phyloP scores from a whole-genome alignment of 441 rosid species.

The Populus hybrid region DNA sequence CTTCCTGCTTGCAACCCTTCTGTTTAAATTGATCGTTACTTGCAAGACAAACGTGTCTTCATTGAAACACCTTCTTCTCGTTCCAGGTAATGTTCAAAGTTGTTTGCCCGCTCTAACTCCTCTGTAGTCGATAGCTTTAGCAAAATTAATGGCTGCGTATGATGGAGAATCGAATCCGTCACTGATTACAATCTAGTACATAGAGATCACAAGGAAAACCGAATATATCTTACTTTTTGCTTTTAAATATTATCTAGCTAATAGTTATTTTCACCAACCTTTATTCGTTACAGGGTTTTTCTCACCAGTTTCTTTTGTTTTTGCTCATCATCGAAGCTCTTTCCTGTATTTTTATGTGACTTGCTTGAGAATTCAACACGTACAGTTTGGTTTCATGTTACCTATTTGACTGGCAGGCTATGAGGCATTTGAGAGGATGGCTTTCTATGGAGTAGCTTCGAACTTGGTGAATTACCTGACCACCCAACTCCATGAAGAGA shows the following conservation, averaged over 20 bases:
- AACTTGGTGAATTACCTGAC: conserved; percentile 80
- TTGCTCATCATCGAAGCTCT: neutral
- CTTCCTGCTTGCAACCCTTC: neutral
- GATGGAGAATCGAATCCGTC: neutral
- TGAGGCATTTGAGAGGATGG: conserved; percentile 96
- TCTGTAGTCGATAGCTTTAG: neutral
- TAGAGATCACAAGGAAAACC: neutral
- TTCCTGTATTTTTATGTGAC: neutral
- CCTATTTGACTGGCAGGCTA: conserved; percentile 42
- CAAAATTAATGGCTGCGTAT: neutral
- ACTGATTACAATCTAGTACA: neutral
- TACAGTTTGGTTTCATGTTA: neutral
- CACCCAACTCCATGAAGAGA: conserved; percentile 75
- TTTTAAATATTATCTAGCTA: neutral
- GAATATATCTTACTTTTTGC: too few relatives aligned
- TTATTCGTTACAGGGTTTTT: neutral
- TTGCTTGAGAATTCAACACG: neutral
- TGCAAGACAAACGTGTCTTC: neutral
- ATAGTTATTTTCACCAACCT: neutral
- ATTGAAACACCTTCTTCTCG: neutral
- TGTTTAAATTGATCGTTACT: neutral
- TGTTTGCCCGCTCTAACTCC: neutral
- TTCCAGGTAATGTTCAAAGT: neutral
- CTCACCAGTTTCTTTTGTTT: neutral
- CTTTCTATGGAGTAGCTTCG: conserved; percentile 80